Evolutionary conservation across 768 basidiomycete genomes (phyloP).

Genomic region (Cubamyces lactineus): DNA sequence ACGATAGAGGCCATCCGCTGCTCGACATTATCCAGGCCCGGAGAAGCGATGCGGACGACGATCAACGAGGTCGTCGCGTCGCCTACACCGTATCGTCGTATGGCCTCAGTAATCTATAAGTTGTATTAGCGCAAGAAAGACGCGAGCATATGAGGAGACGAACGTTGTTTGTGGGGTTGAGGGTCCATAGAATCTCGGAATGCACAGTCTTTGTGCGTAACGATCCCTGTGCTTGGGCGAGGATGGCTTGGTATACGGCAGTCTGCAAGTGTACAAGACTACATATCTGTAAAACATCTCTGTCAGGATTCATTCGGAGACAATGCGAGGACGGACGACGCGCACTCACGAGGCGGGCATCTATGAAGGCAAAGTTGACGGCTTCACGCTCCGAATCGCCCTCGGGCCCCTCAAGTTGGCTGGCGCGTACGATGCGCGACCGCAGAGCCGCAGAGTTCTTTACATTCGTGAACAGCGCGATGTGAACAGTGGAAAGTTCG

Average conservation of each 20-base stretch:
- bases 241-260: conserved; percentile 79
- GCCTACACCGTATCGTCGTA: conserved; percentile 84
- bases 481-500: conserved; percentile 47
- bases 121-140: background rate
- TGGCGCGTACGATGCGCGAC: conserved; percentile 70
- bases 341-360: conserved; percentile 75
- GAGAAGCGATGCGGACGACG: conserved; percentile 66
- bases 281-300: conserved; percentile 60
- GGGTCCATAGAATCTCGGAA: conserved; percentile 85
- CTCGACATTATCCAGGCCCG: conserved; percentile 46
- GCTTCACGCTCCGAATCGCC: conserved; percentile 72
- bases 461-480: conserved; percentile 71
- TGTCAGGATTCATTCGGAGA: background rate
- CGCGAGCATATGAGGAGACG: background rate
- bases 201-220: conserved; percentile 87
- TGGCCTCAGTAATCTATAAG: conserved; percentile 83
- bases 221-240: conserved; percentile 59
- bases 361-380: conserved; percentile 92
- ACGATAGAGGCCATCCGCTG: conserved; percentile 61
- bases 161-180: conserved; percentile 90
- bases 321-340: conserved; percentile 4
- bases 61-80: conserved; percentile 65
- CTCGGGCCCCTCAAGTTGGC: conserved; percentile 55
- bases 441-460: conserved; percentile 64
- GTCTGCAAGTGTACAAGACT: conserved; percentile 82